A percentile compares a stretch with the other conserved stretches of the same genome.
Evolutionary conservation across 2,329 filamentous ascomycete genomes (phyloP).

Genomic region (Fusarium sp.): DNA sequence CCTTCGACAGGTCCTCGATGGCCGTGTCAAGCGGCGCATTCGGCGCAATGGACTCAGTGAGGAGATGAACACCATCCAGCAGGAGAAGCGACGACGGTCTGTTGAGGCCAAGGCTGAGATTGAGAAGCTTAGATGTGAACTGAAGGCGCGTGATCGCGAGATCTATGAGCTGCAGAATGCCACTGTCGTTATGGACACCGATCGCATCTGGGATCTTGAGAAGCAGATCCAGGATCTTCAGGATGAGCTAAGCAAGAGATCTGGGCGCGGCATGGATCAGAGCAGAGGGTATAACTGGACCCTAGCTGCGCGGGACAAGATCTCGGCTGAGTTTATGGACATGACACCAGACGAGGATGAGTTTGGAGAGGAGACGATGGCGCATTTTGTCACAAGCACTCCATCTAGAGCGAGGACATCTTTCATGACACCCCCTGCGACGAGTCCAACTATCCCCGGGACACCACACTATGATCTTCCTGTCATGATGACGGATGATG

Average conservation of each 20-base stretch:
- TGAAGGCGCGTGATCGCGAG: slow-evolving; percentile 65
- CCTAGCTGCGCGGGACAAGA: slow-evolving; percentile 63
- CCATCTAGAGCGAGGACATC: slow-evolving; percentile 61
- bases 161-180: slow-evolving; percentile 66
- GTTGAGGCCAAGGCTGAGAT: slow-evolving; percentile 61
- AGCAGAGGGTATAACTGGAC: slow-evolving; percentile 64
- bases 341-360: slow-evolving; percentile 54
- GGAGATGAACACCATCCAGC: slow-evolving; percentile 67
- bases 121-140: slow-evolving; percentile 61
- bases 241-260: slow-evolving; percentile 50
- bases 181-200: slow-evolving; percentile 64
- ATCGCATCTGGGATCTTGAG: slow-evolving; percentile 59
- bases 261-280: slow-evolving; percentile 40
- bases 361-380: slow-evolving; percentile 66
- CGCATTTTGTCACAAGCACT: slow-evolving; percentile 66
- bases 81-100: slow-evolving; percentile 59
- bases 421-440: slow-evolving; percentile 69
- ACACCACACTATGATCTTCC: slow-evolving; percentile 56
- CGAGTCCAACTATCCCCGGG: slow-evolving; percentile 59
- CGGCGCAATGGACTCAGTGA: slow-evolving; percentile 69
- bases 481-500: slow-evolving; percentile 19
- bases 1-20: slow-evolving; percentile 68
- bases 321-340: slow-evolving; percentile 59
- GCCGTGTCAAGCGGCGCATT: slow-evolving; percentile 69
- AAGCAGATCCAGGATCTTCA: slow-evolving; percentile 56